Conservation (phyloP, 1,284 basidiomycete species). For the Coriolopsis trogii region DNA sequence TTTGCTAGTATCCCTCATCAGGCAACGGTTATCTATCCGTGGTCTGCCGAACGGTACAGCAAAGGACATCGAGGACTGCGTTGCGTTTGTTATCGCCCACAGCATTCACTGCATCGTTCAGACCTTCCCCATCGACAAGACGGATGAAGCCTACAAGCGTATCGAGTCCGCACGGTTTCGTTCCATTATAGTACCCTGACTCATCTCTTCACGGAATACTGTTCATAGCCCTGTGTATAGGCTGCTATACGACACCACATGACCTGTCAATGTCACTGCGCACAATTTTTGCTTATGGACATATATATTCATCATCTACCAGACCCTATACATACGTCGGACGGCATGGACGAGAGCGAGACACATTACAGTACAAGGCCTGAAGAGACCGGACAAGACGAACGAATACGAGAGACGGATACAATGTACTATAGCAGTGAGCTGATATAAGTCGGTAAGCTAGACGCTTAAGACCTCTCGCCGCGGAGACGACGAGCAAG, state of each 20-base stretch:
- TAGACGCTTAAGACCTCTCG: conserved; percentile 72
- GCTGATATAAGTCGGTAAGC: neutral
- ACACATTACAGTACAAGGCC: conserved; percentile 21
- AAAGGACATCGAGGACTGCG: conserved; percentile 35
- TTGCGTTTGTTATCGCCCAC: conserved; percentile 32
- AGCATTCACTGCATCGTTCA: conserved; percentile 38
- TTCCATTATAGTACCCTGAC: conserved; percentile 28
- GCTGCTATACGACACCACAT: too few relatives aligned
- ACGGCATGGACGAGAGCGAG: conserved; percentile 7
- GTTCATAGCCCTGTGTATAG: neutral
- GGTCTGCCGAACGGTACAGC: conserved; percentile 38
- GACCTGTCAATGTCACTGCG: neutral
- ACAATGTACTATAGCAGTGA: conserved; percentile 19
- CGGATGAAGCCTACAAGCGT: conserved; percentile 37
- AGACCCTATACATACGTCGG: conserved; percentile 15
- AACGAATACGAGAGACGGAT: conserved; percentile 14
- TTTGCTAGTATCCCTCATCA: conserved; percentile 31
- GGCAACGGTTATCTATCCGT: conserved; percentile 35
- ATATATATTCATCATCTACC: conserved; percentile 9
- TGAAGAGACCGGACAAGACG: conserved; percentile 18
- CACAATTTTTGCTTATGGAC: neutral
- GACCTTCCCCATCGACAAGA: conserved; percentile 37
- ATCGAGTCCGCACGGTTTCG: conserved; percentile 38
- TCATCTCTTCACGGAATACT: too few relatives aligned
- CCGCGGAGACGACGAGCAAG: conserved; percentile 88